These are phyloP conservation scores for Guillardia theta DNA, from an alignment of 78 protist species.

Conservation along the genomic window DNA sequence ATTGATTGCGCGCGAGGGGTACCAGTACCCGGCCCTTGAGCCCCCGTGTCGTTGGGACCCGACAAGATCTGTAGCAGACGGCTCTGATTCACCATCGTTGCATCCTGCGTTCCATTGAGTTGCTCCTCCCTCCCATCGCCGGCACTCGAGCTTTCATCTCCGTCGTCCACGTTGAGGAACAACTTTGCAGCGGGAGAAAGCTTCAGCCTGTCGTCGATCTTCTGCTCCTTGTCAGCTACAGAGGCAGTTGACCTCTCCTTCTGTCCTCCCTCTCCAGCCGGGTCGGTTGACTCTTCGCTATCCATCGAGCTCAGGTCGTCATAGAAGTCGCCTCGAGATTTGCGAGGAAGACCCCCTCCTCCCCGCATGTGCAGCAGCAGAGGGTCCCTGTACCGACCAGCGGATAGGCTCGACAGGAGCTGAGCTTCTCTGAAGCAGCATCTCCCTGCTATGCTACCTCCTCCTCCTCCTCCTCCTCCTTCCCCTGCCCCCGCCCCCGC, in stretches of 20 bases:
- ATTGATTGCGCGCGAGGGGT: too few species aligned
- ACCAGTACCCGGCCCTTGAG: too few species aligned
- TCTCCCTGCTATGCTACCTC: not conserved
- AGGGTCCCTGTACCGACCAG: not conserved
- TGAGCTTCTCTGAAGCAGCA: not conserved
- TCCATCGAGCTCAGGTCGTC: too few species aligned
- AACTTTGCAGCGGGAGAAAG: not conserved
- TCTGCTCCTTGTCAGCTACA: not conserved
- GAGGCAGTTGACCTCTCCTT: not conserved
- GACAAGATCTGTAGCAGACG: too few species aligned
- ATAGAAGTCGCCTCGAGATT: too few species aligned
- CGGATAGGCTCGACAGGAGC: not conserved
- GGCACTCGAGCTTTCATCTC: not conserved
- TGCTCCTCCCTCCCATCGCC: not conserved
- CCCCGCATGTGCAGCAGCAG: not conserved
- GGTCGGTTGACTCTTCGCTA: not conserved
- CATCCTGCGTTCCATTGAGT: not conserved
- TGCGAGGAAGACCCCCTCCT: not conserved
- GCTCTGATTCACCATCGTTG: not conserved
- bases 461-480: not conserved
- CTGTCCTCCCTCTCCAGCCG: not conserved
- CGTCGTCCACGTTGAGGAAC: not conserved
- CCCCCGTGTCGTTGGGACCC: too few species aligned
- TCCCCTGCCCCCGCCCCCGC: not conserved
- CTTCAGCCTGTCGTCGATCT: not conserved